These are phyloP conservation scores for Chrysophaeum taylorii DNA, from an alignment of 352 stramenopile species.

Conservation along the genomic window DNA sequence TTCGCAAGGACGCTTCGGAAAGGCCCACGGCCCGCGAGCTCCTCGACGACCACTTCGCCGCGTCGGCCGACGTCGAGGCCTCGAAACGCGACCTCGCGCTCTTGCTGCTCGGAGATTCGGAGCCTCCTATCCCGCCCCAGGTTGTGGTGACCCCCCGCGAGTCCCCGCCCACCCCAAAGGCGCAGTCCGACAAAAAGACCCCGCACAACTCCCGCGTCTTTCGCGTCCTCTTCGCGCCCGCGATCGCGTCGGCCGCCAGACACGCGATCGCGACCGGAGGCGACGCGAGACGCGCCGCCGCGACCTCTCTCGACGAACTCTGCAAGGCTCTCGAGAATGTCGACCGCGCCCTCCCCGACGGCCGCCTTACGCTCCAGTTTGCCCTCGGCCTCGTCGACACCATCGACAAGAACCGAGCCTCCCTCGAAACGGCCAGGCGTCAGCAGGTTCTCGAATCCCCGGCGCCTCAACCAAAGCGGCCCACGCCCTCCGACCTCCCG, in stretches of 20 bases:
- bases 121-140: not conserved
- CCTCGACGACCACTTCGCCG: slow-evolving; percentile 27
- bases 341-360: not conserved
- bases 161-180: not conserved
- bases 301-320: not conserved
- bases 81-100: not conserved
- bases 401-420: not conserved
- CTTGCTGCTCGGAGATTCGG: not conserved
- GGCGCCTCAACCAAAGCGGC: too few species aligned
- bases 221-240: slow-evolving; percentile 2
- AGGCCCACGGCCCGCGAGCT: slow-evolving; percentile 66
- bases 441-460: too few species aligned
- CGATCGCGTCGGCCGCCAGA: not conserved
- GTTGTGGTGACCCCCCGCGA: not conserved
- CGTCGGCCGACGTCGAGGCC: not conserved
- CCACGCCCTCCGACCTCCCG: too few species aligned
- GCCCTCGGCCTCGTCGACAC: not conserved
- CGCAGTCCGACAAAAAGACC: not conserved
- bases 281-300: not conserved
- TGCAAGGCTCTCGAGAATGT: not conserved
- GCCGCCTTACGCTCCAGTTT: not conserved
- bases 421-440: too few species aligned
- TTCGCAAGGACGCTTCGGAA: slow-evolving; percentile 69
- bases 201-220: not conserved
- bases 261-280: not conserved